phyloP scores from a whole-genome alignment of 495 filamentous ascomycete species.

The Aspergillus wentii region DNA sequence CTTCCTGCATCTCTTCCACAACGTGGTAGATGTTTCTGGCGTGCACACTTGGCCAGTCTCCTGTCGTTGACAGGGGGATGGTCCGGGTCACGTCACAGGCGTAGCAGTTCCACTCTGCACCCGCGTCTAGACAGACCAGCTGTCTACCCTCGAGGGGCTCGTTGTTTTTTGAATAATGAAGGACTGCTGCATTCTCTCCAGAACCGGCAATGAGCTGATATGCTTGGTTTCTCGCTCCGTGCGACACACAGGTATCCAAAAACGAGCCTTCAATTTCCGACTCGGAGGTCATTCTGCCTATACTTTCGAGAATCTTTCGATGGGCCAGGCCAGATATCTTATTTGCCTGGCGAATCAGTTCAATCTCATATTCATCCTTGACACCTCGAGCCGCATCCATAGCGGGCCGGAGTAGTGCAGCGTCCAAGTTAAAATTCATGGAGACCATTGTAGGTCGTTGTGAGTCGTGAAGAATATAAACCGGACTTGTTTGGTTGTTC shows the following conservation, averaged over 20 bases:
- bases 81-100: conserved; percentile 89
- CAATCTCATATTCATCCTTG: conserved; percentile 79
- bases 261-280: conserved; percentile 79
- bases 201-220: conserved; percentile 84
- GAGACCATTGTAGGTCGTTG: conserved; percentile 42
- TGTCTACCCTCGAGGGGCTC: conserved; percentile 60
- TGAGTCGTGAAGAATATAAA: conserved; percentile 35
- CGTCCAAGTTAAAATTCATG: conserved; percentile 43
- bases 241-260: conserved; percentile 59
- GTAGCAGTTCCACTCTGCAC: conserved; percentile 80
- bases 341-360: conserved; percentile 73
- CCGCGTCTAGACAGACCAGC: conserved; percentile 79
- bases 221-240: conserved; percentile 70
- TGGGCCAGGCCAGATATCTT: conserved; percentile 71
- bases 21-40: conserved; percentile 65
- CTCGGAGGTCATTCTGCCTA: conserved; percentile 65
- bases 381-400: conserved; percentile 69
- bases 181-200: conserved; percentile 68
- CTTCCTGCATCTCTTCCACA: conserved; percentile 78
- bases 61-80: conserved; percentile 61
- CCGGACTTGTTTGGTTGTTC: conserved; percentile 35
- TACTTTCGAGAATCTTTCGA: conserved; percentile 54
- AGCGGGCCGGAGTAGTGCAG: conserved; percentile 49
- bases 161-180: conserved; percentile 85
- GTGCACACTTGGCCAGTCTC: conserved; percentile 56